These are phyloP conservation scores for Erysimum cheiranthoides DNA, from an alignment of 345 rosid species.

Conservation along the genomic window DNA sequence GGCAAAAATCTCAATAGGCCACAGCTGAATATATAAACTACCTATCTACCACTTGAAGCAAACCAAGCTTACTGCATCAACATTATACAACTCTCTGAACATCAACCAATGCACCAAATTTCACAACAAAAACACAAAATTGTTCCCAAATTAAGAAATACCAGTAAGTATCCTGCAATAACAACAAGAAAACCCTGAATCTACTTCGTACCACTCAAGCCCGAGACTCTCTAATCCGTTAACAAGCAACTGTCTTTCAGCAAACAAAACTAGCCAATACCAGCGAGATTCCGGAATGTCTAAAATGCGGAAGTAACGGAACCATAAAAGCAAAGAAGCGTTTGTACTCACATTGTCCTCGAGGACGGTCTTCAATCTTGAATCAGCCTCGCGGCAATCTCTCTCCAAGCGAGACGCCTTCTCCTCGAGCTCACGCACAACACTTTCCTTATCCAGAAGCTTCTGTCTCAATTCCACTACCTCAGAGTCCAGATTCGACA, in stretches of 20 bases:
- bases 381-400: constrained; percentile 62
- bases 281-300: background rate
- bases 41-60: background rate
- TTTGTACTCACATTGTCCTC: constrained; percentile 70
- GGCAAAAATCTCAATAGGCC: background rate
- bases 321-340: constrained; percentile 1
- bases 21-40: constrained; percentile 8
- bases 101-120: background rate
- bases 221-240: background rate
- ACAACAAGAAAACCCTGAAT: background rate
- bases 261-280: background rate
- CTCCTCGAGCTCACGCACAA: constrained; percentile 70
- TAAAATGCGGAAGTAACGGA: background rate
- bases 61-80: background rate
- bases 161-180: background rate
- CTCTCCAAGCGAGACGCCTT: constrained; percentile 60
- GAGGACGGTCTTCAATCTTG: constrained; percentile 59
- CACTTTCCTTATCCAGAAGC: constrained; percentile 67
- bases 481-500: constrained; percentile 82
- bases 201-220: background rate
- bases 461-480: constrained; percentile 57
- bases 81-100: background rate
- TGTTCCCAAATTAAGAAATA: background rate
- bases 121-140: background rate
- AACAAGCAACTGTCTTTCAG: background rate